Percentiles rank a stretch among this genome's conserved stretches.
These are phyloP conservation scores for Suaeda aralocaspica DNA, from an alignment of 148 eudicot genomes.

Conservation along the genomic window DNA sequence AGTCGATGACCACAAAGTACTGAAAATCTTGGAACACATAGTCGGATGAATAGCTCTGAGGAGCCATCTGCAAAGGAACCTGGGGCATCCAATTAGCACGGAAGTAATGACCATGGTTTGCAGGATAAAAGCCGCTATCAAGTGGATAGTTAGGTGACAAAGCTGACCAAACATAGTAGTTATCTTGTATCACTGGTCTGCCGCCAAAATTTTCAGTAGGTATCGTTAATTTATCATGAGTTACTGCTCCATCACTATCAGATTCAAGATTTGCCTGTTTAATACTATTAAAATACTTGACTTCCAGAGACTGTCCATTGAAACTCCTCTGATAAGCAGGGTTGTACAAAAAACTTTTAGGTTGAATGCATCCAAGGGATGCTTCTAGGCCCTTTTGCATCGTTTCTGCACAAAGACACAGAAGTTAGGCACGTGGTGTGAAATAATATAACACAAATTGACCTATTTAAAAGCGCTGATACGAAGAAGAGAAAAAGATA, in stretches of 20 bases:
- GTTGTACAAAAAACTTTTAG: constrained; percentile 38
- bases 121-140: constrained; percentile 48
- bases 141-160: constrained; percentile 39
- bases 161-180: constrained; percentile 40
- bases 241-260: constrained; percentile 34
- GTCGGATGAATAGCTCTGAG: constrained; percentile 50
- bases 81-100: constrained; percentile 41
- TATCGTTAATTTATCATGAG: constrained; percentile 29
- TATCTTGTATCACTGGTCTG: constrained; percentile 34
- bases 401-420: constrained; percentile 38
- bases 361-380: constrained; percentile 51
- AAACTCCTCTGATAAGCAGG: constrained; percentile 35
- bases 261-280: constrained; percentile 31
- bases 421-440: constrained; percentile 16
- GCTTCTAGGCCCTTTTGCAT: constrained; percentile 62
- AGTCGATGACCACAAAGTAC: constrained; percentile 92
- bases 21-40: constrained; percentile 63
- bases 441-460: background rate
- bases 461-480: background rate
- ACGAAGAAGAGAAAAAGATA: background rate
- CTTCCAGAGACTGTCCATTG: constrained; percentile 42
- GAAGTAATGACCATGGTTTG: constrained; percentile 30
- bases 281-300: constrained; percentile 33
- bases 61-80: constrained; percentile 46
- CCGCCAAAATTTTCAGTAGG: constrained; percentile 36